Evolutionary conservation across 1,284 basidiomycete species (phyloP).

Genomic region (Cutaneotrichosporon sp.): DNA sequence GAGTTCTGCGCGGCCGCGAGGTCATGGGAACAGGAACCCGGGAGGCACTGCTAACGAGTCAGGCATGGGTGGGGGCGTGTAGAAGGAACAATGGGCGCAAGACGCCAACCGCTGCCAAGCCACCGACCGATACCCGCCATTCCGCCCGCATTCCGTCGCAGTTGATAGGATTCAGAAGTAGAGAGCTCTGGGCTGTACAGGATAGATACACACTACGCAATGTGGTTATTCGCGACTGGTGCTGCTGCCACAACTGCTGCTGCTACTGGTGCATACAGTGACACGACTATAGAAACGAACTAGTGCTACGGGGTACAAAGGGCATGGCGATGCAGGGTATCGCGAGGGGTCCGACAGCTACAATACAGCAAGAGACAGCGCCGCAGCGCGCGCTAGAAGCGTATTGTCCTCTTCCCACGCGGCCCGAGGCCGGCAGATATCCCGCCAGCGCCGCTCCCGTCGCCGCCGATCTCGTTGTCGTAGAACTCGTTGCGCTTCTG

Average conservation of each 20-base stretch:
- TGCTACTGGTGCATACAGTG: neutral
- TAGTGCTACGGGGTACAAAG: slow-evolving; percentile 4
- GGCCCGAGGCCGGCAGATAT: neutral
- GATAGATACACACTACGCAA: neutral
- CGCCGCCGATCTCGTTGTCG: slow-evolving; percentile 23
- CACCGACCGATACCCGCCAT: neutral
- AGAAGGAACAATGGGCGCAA: slow-evolving; percentile 1
- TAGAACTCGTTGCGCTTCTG: slow-evolving; percentile 28
- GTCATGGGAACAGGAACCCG: neutral
- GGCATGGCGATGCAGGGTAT: slow-evolving; percentile 1
- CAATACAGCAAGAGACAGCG: neutral
- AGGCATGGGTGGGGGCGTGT: slow-evolving; percentile 25
- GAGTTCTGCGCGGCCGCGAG: slow-evolving; percentile 17
- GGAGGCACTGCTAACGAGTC: slow-evolving; percentile 12
- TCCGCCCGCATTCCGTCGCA: neutral
- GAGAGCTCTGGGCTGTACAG: neutral
- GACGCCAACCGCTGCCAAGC: neutral
- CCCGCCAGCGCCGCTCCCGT: slow-evolving; percentile 16
- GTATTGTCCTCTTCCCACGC: slow-evolving; percentile 26
- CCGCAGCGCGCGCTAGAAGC: slow-evolving; percentile 14
- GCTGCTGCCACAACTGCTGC: too few species aligned
- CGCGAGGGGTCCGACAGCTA: neutral
- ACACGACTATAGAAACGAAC: neutral
- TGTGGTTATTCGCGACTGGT: neutral
- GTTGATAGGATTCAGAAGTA: neutral